Evolutionary conservation across 805 yeast genomes (phyloP).

Genomic region (Barnettozyma sucrosica): DNA sequence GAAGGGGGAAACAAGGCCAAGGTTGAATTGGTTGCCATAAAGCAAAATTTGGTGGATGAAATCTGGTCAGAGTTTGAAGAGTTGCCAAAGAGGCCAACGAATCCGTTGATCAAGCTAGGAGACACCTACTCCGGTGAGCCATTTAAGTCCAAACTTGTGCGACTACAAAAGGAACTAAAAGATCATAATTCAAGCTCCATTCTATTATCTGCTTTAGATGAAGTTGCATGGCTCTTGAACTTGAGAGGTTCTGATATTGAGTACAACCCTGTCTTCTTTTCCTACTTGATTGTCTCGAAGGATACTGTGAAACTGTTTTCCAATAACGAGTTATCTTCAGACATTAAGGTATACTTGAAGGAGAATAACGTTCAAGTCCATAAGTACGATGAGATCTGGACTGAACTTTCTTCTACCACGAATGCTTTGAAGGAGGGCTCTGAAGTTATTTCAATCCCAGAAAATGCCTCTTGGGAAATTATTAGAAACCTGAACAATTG

Average conservation of each 20-base stretch:
- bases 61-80: conserved; percentile 70
- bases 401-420: conserved; percentile 36
- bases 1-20: conserved; percentile 28
- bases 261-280: conserved; percentile 81
- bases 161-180: conserved; percentile 35
- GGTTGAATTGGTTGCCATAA: conserved; percentile 44
- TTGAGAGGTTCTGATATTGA: conserved; percentile 79
- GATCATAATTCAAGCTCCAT: conserved; percentile 37
- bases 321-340: conserved; percentile 37
- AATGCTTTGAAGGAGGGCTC: conserved; percentile 18
- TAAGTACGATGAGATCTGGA: conserved; percentile 55
- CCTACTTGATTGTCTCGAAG: conserved; percentile 45
- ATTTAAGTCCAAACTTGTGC: conserved; percentile 49
- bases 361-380: conserved; percentile 42
- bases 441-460: conserved; percentile 44
- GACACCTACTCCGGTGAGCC: conserved; percentile 60
- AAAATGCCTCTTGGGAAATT: conserved; percentile 63
- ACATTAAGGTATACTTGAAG: conserved; percentile 35
- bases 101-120: conserved; percentile 45
- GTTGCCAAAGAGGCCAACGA: conserved; percentile 50
- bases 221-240: conserved; percentile 87
- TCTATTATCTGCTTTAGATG: conserved; percentile 73
- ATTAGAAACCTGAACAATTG: conserved; percentile 42
- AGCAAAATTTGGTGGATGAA: conserved; percentile 62
- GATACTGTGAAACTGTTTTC: conserved; percentile 46